These are phyloP conservation scores for Sporobolus alterniflorus DNA, from an alignment of 202 grass and related monocot species.

Conservation along the genomic window DNA sequence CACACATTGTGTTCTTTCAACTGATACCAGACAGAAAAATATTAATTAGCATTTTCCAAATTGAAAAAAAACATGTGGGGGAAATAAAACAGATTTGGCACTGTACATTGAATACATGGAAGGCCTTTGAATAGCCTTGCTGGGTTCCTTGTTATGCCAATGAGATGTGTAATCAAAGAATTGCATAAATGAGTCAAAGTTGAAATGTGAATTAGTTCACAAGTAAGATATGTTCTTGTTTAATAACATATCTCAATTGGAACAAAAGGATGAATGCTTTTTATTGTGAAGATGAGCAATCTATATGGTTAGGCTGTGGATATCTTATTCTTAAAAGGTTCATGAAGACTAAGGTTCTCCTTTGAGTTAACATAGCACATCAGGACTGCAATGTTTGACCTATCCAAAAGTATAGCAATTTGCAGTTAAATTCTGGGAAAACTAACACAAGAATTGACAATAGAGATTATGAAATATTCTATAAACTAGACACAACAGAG, in stretches of 20 bases:
- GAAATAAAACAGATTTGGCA: not conserved
- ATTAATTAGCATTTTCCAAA: no score
- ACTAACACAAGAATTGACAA: slow-evolving; percentile 18
- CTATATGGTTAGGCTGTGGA: not conserved
- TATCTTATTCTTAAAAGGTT: slow-evolving; percentile 84
- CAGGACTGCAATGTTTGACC: slow-evolving; percentile 72
- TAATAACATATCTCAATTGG: not conserved
- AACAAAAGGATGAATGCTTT: not conserved
- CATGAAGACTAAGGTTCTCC: slow-evolving; percentile 91
- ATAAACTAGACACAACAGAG: not conserved
- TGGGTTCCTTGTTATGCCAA: slow-evolving; percentile 36
- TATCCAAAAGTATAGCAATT: slow-evolving; percentile 60
- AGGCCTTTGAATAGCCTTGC: slow-evolving; percentile 72
- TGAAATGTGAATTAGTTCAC: not conserved
- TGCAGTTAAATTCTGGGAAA: slow-evolving; percentile 54
- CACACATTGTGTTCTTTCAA: no score
- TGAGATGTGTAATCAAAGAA: not conserved
- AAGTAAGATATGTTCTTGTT: not conserved
- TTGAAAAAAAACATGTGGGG: no score
- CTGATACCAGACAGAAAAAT: no score
- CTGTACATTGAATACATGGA: slow-evolving; percentile 76
- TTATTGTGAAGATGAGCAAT: not conserved
- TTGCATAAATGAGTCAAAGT: not conserved
- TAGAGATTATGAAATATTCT: not conserved
- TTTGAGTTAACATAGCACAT: slow-evolving; percentile 79